A percentile compares a stretch with the other conserved stretches of the same genome.
phyloP scores from a whole-genome alignment of 768 basidiomycete genomes.

The Pilatotrama ljubarskyi region DNA sequence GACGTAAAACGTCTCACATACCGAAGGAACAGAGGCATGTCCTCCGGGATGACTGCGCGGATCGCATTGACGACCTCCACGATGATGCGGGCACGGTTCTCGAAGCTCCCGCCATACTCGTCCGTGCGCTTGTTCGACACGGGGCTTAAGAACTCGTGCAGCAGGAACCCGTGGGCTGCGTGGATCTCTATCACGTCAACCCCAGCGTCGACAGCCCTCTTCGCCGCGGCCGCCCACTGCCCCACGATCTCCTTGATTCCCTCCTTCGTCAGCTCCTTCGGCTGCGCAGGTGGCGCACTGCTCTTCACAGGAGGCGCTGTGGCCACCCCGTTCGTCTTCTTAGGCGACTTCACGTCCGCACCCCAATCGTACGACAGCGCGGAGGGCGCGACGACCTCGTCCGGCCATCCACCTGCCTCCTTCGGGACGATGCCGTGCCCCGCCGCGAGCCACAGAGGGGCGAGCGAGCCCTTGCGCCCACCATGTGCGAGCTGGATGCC shows the following conservation, averaged over 20 bases:
- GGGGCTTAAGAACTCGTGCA: conserved; percentile 41
- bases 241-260: conserved; percentile 29
- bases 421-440: conserved; percentile 41
- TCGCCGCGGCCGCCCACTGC: conserved; percentile 36
- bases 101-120: conserved; percentile 47
- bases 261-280: conserved; percentile 27
- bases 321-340: background rate
- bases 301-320: background rate
- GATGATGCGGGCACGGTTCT: conserved; percentile 45
- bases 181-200: conserved; percentile 36
- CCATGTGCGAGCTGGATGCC: conserved; percentile 77
- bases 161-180: conserved; percentile 32
- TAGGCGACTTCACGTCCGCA: conserved; percentile 8
- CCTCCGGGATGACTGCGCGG: conserved; percentile 55
- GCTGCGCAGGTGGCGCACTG: background rate
- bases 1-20: conserved; percentile 21
- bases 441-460: conserved; percentile 56
- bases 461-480: conserved; percentile 65
- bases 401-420: conserved; percentile 39
- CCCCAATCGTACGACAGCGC: conserved; percentile 41
- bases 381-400: conserved; percentile 49
- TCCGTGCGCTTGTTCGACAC: conserved; percentile 42
- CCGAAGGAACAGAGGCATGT: conserved; percentile 75
- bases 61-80: conserved; percentile 45
- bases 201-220: conserved; percentile 39